Conservation (phyloP, 1,139 yeast species). For the Pneumocystis jirovecii region DNA sequence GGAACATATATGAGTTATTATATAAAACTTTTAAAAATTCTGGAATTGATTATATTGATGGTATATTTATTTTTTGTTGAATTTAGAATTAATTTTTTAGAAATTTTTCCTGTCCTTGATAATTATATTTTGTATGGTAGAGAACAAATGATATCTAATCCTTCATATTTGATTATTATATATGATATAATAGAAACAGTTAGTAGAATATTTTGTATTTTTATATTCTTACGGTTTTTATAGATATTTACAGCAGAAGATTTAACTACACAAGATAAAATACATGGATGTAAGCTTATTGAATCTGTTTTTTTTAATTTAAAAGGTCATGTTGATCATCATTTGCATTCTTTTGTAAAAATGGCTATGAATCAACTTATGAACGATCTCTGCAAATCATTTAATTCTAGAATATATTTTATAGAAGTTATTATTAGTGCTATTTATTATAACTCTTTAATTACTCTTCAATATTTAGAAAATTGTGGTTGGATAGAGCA, state of each 20-base stretch:
- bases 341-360: conserved; percentile 31
- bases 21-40: conserved; percentile 38
- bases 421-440: conserved; percentile 55
- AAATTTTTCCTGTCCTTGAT: conserved; percentile 57
- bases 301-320: conserved; percentile 41
- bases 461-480: conserved; percentile 41
- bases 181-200: conserved; percentile 26
- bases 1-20: conserved; percentile 52
- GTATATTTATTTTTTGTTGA: background rate
- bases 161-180: conserved; percentile 25
- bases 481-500: conserved; percentile 31
- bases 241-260: conserved; percentile 22
- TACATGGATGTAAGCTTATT: conserved; percentile 38
- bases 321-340: conserved; percentile 29
- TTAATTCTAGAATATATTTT: conserved; percentile 32
- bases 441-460: conserved; percentile 45
- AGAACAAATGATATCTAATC: conserved; percentile 29
- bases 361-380: conserved; percentile 20
- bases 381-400: conserved; percentile 17
- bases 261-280: conserved; percentile 37
- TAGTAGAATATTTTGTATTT: background rate
- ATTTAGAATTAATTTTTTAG: background rate
- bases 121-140: conserved; percentile 66
- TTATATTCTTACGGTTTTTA: background rate
- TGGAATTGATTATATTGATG: conserved; percentile 54